Base-by-base conservation (phyloP, 2,329 filamentous ascomycete genomes). In the Hymenoscyphus repandus region DNA sequence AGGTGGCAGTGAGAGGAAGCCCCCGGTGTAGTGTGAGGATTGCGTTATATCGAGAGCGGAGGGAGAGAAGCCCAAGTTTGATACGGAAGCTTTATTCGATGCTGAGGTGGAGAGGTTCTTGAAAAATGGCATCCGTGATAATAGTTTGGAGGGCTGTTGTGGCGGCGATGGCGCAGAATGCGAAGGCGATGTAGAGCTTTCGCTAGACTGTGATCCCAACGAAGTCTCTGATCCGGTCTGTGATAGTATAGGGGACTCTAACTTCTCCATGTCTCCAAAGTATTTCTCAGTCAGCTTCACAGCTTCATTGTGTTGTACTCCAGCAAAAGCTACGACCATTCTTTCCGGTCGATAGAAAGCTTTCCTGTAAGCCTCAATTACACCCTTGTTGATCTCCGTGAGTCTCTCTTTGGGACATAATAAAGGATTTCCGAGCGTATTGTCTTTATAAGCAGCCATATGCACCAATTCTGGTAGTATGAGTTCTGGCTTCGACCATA, bases 401-500 rank as follows among this genome's bases (percentile, higher is more conserved):
- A 99, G 72, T 45, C 91, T 77, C 62, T 97, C 92, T 64, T 86
- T 82, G 0, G 93, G 93, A 67, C 93, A 99, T 45, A 99, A 72
- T 58, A 99, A 70, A 3, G 93, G 93, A 69, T 97, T 95, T 34
- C 93, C 93, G 11, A 99, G 77, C 0, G 93, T 97, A 72, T 99
- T 97, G 66, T 93, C 88, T 74, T 90, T 93, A 72, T 89, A 99
- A 2, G 91, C 93, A 9, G 93, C 90, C 74, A 91, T 93, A 69
- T 99, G 93, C 34, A 97, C 86, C 61, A 99, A 73, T 72, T 99
- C 93, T 0, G 93, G 93, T 54, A 99, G 74, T 61, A 99, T 97
- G 50, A 99, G 79, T 64, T 97, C 92, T 0, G 93, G 91, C 76
- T 95, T 97, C 62, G 86, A 86, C 93, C 93, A 99, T 50, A 99